These are phyloP conservation scores for Myochromella boudieri DNA, from an alignment of 768 basidiomycete species.

Conservation along the genomic window DNA sequence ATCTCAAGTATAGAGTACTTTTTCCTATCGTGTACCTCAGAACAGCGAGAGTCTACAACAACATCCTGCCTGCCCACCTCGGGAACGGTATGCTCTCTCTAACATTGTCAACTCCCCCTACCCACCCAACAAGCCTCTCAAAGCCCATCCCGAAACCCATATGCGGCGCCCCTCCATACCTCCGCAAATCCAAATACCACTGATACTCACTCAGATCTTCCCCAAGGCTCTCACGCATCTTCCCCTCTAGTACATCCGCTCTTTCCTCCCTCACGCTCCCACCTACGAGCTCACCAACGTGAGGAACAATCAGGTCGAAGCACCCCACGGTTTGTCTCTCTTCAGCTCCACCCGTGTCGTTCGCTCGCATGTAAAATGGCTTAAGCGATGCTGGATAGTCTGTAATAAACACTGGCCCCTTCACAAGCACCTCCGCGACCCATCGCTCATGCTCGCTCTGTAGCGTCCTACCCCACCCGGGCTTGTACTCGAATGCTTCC, in stretches of 20 bases:
- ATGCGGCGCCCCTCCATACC: slow-evolving; percentile 86
- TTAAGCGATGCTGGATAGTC: slow-evolving; percentile 84
- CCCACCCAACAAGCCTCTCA: slow-evolving; percentile 85
- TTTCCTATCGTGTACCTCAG: neutral
- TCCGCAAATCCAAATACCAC: slow-evolving; percentile 85
- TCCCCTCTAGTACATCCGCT: slow-evolving; percentile 43
- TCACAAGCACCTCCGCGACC: slow-evolving; percentile 68
- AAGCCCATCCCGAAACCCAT: slow-evolving; percentile 97
- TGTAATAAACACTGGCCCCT: slow-evolving; percentile 86
- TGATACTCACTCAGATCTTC: slow-evolving; percentile 41
- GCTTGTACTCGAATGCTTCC: slow-evolving; percentile 51
- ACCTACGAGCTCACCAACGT: slow-evolving; percentile 86
- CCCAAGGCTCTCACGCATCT: slow-evolving; percentile 46
- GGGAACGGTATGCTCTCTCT: slow-evolving; percentile 92
- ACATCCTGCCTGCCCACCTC: slow-evolving; percentile 80
- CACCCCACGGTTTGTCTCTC: slow-evolving; percentile 80
- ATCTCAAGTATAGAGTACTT: neutral
- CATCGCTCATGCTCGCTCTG: slow-evolving; percentile 93
- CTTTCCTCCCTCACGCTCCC: slow-evolving; percentile 90
- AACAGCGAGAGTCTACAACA: slow-evolving; percentile 38
- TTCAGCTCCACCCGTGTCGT: slow-evolving; percentile 37
- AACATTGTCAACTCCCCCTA: slow-evolving; percentile 88
- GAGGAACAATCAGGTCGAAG: slow-evolving; percentile 91
- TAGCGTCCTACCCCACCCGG: slow-evolving; percentile 69
- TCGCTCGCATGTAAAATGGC: slow-evolving; percentile 94